A percentile compares a stretch with the other conserved stretches of the same genome.
These are phyloP conservation scores for Themeda triandra DNA, from an alignment of 176 grass and related monocot genomes.

Conservation along the genomic window DNA sequence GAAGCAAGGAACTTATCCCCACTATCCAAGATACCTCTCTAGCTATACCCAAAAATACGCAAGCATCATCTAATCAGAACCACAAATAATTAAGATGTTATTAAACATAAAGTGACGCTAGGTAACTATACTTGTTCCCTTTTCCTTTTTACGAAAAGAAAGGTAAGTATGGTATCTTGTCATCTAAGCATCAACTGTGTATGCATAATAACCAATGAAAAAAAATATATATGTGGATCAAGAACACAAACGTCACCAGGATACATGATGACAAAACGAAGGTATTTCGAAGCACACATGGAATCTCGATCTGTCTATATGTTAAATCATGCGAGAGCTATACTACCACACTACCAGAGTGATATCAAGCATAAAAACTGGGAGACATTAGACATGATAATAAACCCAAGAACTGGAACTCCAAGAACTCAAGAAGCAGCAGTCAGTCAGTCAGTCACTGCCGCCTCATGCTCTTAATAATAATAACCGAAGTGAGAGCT, in stretches of 20 bases:
- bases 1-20: constrained; percentile 19
- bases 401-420: background rate
- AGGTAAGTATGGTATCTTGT: background rate
- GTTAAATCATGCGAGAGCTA: background rate
- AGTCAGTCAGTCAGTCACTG: background rate
- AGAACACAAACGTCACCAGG: background rate
- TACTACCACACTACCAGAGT: background rate
- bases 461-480: background rate
- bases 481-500: constrained; percentile 36
- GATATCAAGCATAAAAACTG: background rate
- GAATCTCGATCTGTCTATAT: background rate
- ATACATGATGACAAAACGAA: background rate
- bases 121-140: background rate
- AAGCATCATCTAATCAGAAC: constrained; percentile 23
- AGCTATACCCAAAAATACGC: background rate
- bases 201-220: background rate
- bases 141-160: background rate
- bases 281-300: background rate
- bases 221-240: background rate
- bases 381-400: background rate
- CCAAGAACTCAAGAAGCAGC: background rate
- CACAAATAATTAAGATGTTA: background rate
- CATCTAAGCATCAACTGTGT: background rate
- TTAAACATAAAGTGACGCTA: background rate
- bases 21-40: constrained; percentile 19